Evolutionary conservation across 1,284 basidiomycete species (phyloP).

Genomic region (Boletellus deceptivus): DNA sequence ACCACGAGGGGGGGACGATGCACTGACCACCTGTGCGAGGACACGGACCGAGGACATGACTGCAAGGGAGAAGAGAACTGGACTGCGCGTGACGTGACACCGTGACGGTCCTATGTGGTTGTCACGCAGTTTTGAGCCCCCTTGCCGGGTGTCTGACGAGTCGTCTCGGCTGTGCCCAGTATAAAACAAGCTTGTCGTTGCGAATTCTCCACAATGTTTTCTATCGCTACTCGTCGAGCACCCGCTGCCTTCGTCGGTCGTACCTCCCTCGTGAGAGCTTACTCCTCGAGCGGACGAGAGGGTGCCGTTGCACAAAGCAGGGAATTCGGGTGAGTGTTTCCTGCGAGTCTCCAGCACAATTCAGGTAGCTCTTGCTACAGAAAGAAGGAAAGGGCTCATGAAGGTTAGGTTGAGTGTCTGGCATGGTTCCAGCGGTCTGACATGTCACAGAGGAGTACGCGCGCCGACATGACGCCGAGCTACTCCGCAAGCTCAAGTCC

Average conservation of each 20-base stretch:
- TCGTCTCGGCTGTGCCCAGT: too few species aligned
- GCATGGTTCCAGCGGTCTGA: neutral
- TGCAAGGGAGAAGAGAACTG: constrained; percentile 22
- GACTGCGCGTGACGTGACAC: constrained; percentile 18
- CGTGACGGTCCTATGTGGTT: constrained; percentile 20
- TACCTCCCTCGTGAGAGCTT: constrained; percentile 35
- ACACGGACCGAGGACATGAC: constrained; percentile 32
- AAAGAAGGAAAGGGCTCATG: constrained; percentile 72
- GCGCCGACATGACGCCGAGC: constrained; percentile 52
- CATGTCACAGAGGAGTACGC: constrained; percentile 53
- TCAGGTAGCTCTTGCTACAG: constrained; percentile 36
- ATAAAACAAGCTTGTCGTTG: neutral
- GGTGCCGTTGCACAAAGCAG: constrained; percentile 57
- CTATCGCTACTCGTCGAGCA: constrained; percentile 46
- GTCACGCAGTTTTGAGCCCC: constrained; percentile 16
- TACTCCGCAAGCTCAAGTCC: constrained; percentile 55
- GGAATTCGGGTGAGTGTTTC: constrained; percentile 47
- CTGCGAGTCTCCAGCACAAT: neutral
- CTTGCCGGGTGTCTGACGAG: neutral
- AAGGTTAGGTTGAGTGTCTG: constrained; percentile 41
- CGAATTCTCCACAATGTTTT: constrained; percentile 38
- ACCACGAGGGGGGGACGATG: neutral
- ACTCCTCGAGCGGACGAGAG: constrained; percentile 42
- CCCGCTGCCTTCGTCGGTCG: constrained; percentile 34
- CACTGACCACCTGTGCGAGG: constrained; percentile 28